phyloP scores from a whole-genome alignment of 2,329 filamentous ascomycete genomes.

The Phymatotrichopsis omnivora region DNA sequence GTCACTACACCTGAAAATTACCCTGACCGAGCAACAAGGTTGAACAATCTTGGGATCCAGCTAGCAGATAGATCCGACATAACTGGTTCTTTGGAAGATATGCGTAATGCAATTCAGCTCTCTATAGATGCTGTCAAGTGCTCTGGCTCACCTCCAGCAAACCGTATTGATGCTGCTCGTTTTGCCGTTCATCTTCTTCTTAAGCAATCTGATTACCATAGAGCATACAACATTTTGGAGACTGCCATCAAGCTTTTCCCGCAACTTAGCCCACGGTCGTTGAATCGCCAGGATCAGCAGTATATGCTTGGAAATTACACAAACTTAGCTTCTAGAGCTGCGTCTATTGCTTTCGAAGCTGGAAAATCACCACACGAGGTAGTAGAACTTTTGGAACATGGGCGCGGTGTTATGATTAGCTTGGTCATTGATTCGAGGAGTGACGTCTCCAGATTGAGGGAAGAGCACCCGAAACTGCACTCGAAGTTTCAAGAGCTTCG shows the following conservation, averaged over 20 bases:
- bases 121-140: conserved; percentile 18
- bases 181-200: not conserved
- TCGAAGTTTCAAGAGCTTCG: conserved; percentile 1
- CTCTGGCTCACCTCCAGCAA: not conserved
- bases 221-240: not conserved
- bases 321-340: conserved; percentile 1
- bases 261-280: conserved; percentile 6
- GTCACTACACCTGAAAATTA: no score
- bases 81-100: no score
- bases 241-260: conserved; percentile 2
- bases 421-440: conserved; percentile 12
- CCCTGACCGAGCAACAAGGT: no score
- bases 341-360: conserved; percentile 6
- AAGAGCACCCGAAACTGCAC: not conserved
- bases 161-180: not conserved
- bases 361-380: not conserved
- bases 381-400: conserved; percentile 4
- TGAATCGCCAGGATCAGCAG: conserved; percentile 14
- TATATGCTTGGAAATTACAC: conserved; percentile 8
- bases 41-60: no score
- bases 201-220: not conserved
- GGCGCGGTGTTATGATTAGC: conserved; percentile 12
- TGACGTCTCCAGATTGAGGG: conserved; percentile 1
- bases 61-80: no score
- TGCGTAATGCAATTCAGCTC: conserved; percentile 20